Conservation (phyloP, 192 early-diverging fungal genomes). For the Kickxella alabastrina region DNA sequence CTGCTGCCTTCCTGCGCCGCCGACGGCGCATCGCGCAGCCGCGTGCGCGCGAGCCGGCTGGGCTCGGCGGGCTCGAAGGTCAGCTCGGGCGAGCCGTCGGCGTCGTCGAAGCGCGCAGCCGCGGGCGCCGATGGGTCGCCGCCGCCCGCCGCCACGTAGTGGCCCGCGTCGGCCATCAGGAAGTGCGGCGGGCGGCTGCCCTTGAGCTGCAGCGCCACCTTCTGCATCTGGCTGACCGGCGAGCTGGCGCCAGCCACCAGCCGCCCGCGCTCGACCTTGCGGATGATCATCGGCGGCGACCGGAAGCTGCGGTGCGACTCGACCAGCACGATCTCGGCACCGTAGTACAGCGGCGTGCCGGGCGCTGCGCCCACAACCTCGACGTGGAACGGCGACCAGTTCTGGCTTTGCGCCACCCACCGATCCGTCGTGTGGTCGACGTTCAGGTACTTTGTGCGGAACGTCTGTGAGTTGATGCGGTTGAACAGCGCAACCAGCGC, state of each 20-base stretch:
- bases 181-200: slow-evolving; percentile 20
- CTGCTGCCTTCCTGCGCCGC: slow-evolving; percentile 17
- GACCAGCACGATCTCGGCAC: slow-evolving; percentile 67
- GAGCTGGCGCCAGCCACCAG: slow-evolving; percentile 61
- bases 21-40: slow-evolving; percentile 4
- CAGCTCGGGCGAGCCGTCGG: slow-evolving; percentile 46
- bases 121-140: slow-evolving; percentile 2
- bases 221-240: slow-evolving; percentile 83
- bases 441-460: slow-evolving; percentile 79
- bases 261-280: slow-evolving; percentile 74
- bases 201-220: slow-evolving; percentile 62
- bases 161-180: slow-evolving; percentile 35
- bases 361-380: slow-evolving; percentile 11
- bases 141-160: slow-evolving; percentile 23
- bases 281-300: slow-evolving; percentile 69
- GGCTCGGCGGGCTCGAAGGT: slow-evolving; percentile 39
- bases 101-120: slow-evolving; percentile 30
- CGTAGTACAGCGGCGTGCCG: slow-evolving; percentile 54
- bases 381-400: slow-evolving; percentile 51
- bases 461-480: slow-evolving; percentile 88
- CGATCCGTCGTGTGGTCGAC: slow-evolving; percentile 50
- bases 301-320: slow-evolving; percentile 60
- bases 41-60: slow-evolving; percentile 14
- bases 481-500: slow-evolving; percentile 81
- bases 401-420: slow-evolving; percentile 51